Base-by-base conservation (phyloP, 2,329 filamentous ascomycete genomes). In the Penicillium expansum region DNA sequence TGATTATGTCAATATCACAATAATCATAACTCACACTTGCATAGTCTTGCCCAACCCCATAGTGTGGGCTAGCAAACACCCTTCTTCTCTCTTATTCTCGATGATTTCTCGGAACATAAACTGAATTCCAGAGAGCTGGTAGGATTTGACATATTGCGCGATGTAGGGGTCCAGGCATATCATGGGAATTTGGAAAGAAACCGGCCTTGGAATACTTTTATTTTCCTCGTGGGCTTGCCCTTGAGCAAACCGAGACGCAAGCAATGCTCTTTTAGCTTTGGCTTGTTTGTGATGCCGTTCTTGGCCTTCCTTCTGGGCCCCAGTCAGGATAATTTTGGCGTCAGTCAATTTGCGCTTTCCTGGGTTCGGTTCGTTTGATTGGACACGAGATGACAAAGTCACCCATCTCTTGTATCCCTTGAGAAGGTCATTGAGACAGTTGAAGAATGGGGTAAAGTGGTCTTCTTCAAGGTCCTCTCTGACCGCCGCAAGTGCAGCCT, bases 1-100 rank as follows among this genome's bases (percentile, higher is more conserved):
- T 3, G 11, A 29, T 2, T 22, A 5, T 13, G n/a, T 9, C 16
- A 10, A 33, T 9, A n/a, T 30, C 2, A 27, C 22, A 6, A 14
- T 18, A 4, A 27, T n/a, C 16, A 22, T 22, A 35, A 75, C 78
- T 75, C 74, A 81, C 77, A 91, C 84, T 76, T 96, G 92, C 87
- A 96, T 91, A 0, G 92, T 95, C 76, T 96, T 97, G 16, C 92
- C 92, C 2, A 96, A 76, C 1, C 92, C 92, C 92, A 96, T 96
- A 0, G 90, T 91, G 71, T 96, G 92, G 6, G 92, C 89, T 20
- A 96, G 79, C 13, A 96, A 80, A 68, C 90, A 95, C 2, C 92
- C 92, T 71, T 92, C 86, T 18, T 81, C 80, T 5, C 78, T 76
- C 4, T 80, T 76, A 54, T 86, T 82, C 32, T 82, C 80, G 6